These are phyloP conservation scores for Hyphodiscus sp. DNA, from an alignment of 2,329 filamentous ascomycete genomes.

Conservation along the genomic window DNA sequence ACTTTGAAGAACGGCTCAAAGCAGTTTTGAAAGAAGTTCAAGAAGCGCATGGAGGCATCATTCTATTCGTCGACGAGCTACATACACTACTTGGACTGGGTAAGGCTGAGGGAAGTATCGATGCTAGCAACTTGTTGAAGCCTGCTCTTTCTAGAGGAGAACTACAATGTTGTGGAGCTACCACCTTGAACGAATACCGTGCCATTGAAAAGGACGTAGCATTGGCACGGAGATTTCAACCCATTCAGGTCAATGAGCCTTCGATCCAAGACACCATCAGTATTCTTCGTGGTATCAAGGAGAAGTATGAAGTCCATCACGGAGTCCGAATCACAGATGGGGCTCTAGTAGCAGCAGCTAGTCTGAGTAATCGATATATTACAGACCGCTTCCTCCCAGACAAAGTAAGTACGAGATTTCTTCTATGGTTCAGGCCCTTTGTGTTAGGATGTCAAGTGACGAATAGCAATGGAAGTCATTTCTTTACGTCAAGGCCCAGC, in stretches of 20 bases:
- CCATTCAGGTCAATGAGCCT: slow-evolving; percentile 88
- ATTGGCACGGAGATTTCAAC: slow-evolving; percentile 85
- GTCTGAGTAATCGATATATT: slow-evolving; percentile 91
- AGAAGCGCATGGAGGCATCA: slow-evolving; percentile 80
- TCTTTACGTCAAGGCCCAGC: no score
- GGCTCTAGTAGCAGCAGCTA: slow-evolving; percentile 84
- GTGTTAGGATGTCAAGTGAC: background rate
- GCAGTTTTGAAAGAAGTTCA: slow-evolving; percentile 81
- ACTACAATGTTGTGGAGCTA: slow-evolving; percentile 71
- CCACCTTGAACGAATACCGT: slow-evolving; percentile 86
- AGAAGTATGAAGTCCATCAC: slow-evolving; percentile 95
- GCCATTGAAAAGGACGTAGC: slow-evolving; percentile 95
- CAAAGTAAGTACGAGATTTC: slow-evolving; percentile 41
- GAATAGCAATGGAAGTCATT: background rate
- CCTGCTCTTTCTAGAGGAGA: slow-evolving; percentile 89
- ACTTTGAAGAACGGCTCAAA: slow-evolving; percentile 93
- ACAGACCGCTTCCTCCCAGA: slow-evolving; percentile 94
- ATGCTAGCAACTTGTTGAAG: slow-evolving; percentile 91
- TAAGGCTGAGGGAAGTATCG: slow-evolving; percentile 93
- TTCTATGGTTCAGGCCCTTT: no score
- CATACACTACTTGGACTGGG: slow-evolving; percentile 88
- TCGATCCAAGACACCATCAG: slow-evolving; percentile 89
- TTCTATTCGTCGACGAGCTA: slow-evolving; percentile 91
- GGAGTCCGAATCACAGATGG: slow-evolving; percentile 92
- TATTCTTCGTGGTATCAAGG: slow-evolving; percentile 92